phyloP scores from a whole-genome alignment of 129 eudicot genomes.

The Ambrosia trifida region DNA sequence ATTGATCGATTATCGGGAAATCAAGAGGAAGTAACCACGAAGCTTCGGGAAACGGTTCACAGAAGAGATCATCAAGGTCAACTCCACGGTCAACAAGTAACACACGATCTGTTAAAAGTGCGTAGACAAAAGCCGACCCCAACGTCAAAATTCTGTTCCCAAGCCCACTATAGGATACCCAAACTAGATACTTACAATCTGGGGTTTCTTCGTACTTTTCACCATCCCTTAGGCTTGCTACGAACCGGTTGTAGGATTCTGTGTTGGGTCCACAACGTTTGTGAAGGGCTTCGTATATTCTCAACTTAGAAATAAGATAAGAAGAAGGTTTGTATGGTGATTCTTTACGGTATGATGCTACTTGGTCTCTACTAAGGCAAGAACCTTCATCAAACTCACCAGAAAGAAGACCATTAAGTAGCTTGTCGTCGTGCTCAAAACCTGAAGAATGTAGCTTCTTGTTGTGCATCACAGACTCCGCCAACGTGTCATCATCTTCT shows the following conservation, averaged over 20 bases:
- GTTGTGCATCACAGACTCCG: slow-evolving; percentile 29
- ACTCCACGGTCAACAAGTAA: slow-evolving; percentile 64
- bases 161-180: slow-evolving; percentile 70
- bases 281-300: slow-evolving; percentile 56
- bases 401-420: slow-evolving; percentile 48
- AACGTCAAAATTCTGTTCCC: slow-evolving; percentile 72
- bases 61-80: slow-evolving; percentile 64
- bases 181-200: slow-evolving; percentile 67
- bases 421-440: slow-evolving; percentile 39
- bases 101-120: slow-evolving; percentile 70
- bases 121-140: slow-evolving; percentile 72
- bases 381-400: slow-evolving; percentile 45
- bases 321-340: slow-evolving; percentile 47
- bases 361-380: slow-evolving; percentile 55
- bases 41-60: slow-evolving; percentile 71
- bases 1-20: slow-evolving; percentile 55
- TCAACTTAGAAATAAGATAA: slow-evolving; percentile 45
- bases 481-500: slow-evolving; percentile 40
- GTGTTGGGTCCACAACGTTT: slow-evolving; percentile 61
- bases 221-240: slow-evolving; percentile 37
- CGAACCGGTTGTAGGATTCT: slow-evolving; percentile 47
- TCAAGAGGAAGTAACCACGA: slow-evolving; percentile 74
- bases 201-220: slow-evolving; percentile 17
- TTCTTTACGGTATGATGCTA: slow-evolving; percentile 38
- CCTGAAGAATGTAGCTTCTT: slow-evolving; percentile 35